Base-by-base conservation (phyloP, 257 asterid species). In the Verbascum thapsus region DNA sequence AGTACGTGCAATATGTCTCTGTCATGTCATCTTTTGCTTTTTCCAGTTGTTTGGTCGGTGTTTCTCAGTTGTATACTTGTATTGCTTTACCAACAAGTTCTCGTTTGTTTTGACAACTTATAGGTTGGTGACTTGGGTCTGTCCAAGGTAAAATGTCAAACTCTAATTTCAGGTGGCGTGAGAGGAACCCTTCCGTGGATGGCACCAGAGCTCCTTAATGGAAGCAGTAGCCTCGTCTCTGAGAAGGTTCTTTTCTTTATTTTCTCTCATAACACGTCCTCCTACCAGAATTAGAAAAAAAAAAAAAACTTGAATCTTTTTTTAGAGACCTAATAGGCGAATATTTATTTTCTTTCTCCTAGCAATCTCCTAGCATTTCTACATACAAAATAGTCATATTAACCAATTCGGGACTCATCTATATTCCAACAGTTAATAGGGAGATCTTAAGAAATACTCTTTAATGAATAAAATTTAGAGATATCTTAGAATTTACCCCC, bases 121-220 rank as follows among this genome's bases (percentile, higher is more conserved):
- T 74, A 94, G 99, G 99, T 94, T 77, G 99, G 98, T 63, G 99
- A 94, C 78, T 75, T 94, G 87, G 99, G 99, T 53, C 83, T 94
- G 53, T 94, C 98, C 50, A 94, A 94, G 83, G 95, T 90, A 77
- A 94, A 94, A 73, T 84, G 99, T 58, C 96, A 87, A 53, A 94
- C 99, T 1, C 74, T 94, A 53, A 94, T 94, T 53, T 94, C 99
- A 20, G 99, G 98, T 16, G 99, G 99, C 16, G 99, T 94, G 63
- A 81, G 99, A 40, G 99, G 99, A 67, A 94, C 99, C n/a, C 99
- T 94, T 72, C 99, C 99, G 48, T 94, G 99, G 99, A 94, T 94
- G 98, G 99, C 99, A 23, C 99, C 99, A 0, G 99, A 94, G 81
- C 99, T 94, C 68, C 97, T 94, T 10, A 94, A 94, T 59, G 99